Conservation (phyloP, 257 asterid species). For the Nicotiana tabacum region DNA sequence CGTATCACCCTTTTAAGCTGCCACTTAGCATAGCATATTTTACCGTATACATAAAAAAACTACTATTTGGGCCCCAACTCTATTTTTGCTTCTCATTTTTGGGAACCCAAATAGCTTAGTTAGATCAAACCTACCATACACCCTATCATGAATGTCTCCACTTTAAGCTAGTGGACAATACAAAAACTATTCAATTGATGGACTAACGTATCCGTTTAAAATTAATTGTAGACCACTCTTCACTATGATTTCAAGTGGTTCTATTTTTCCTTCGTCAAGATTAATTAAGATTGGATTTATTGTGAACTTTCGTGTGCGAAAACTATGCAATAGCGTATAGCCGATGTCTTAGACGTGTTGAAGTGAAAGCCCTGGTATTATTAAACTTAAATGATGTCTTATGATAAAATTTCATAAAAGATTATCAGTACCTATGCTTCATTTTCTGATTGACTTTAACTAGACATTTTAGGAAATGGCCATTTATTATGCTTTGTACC, state of each 20-base stretch:
- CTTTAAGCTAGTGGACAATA: conserved; percentile 7
- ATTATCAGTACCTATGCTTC: background rate
- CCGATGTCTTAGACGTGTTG: background rate
- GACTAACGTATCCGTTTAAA: background rate
- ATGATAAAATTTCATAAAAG: background rate
- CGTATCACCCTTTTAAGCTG: no score
- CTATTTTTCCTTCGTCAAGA: background rate
- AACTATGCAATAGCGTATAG: background rate
- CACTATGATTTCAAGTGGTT: background rate
- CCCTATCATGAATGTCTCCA: background rate
- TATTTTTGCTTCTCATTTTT: background rate
- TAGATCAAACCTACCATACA: background rate
- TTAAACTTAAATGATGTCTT: background rate
- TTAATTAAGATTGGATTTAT: background rate
- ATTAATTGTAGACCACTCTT: conserved; percentile 2
- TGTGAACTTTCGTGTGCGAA: background rate
- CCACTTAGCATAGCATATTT: no score
- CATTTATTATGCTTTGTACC: background rate
- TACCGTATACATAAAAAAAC: background rate
- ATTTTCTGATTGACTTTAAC: background rate
- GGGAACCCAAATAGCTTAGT: background rate
- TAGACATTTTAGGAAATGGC: background rate
- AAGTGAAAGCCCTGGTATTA: background rate
- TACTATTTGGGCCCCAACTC: background rate
- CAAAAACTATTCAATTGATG: background rate